Conservation (phyloP, 139 green algal genomes). For the Coelastrella sp. region DNA sequence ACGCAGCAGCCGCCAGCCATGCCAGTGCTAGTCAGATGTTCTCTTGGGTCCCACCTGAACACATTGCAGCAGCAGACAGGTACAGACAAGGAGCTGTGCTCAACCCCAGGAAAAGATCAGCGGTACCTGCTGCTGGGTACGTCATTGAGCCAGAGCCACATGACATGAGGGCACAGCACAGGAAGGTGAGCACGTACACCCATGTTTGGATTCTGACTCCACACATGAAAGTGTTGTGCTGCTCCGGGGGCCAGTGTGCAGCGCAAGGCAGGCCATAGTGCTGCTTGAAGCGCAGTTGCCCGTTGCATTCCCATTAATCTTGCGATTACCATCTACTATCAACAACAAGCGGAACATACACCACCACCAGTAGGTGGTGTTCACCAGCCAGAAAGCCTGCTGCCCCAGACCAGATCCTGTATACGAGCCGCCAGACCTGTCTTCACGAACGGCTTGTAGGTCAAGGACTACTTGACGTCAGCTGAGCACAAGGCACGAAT, state of each 20-base stretch:
- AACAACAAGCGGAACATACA: background rate
- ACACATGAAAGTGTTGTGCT: background rate
- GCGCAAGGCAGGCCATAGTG: no score
- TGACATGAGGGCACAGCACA: conserved; percentile 37
- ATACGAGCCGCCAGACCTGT: background rate
- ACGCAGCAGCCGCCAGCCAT: background rate
- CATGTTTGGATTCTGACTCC: background rate
- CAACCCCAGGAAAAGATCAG: background rate
- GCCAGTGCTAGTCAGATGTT: background rate
- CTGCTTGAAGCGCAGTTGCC: no score
- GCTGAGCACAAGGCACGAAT: background rate
- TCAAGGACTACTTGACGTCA: background rate
- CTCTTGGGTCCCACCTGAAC: background rate
- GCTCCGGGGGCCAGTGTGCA: background rate
- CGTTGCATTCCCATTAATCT: background rate
- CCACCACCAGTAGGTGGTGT: background rate
- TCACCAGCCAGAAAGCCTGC: no score
- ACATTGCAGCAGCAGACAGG: conserved; percentile 19
- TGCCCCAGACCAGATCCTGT: no score
- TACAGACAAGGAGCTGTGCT: background rate
- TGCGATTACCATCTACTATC: background rate
- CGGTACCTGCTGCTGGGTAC: conserved; percentile 13
- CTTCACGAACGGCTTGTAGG: background rate
- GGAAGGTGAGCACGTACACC: conserved; percentile 25
- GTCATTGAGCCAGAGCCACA: conserved; percentile 34